Evolutionary conservation across 495 filamentous ascomycete species (phyloP).

Genomic region (Venustampulla echinocandica): DNA sequence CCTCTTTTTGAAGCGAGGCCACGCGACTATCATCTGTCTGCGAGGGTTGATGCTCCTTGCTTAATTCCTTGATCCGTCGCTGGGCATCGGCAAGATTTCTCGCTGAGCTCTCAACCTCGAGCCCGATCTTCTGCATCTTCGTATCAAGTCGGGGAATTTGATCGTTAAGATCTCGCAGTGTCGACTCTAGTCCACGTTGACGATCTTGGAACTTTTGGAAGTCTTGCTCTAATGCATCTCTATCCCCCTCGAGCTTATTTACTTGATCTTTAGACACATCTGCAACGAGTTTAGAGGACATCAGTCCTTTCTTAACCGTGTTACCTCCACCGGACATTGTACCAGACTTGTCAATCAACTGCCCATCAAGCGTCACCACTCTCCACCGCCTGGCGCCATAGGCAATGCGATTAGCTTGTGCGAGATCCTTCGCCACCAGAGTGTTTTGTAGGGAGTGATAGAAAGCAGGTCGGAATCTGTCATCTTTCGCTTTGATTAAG

Average conservation of each 20-base stretch:
- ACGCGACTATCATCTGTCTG: constrained; percentile 69
- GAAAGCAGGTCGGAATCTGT: constrained; percentile 84
- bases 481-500: constrained; percentile 79
- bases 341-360: constrained; percentile 93
- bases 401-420: constrained; percentile 91
- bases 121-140: constrained; percentile 80
- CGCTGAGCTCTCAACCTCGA: constrained; percentile 81
- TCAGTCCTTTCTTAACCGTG: constrained; percentile 76
- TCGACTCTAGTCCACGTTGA: constrained; percentile 64
- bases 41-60: constrained; percentile 67
- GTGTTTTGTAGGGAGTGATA: constrained; percentile 91
- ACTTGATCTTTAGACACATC: constrained; percentile 84
- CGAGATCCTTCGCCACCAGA: constrained; percentile 82
- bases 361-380: constrained; percentile 89
- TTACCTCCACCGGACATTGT: constrained; percentile 97
- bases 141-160: constrained; percentile 81
- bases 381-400: constrained; percentile 90
- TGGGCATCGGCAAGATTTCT: constrained; percentile 78
- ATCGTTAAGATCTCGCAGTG: constrained; percentile 63
- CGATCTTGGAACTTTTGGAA: constrained; percentile 74
- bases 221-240: constrained; percentile 71
- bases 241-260: constrained; percentile 71
- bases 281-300: constrained; percentile 89
- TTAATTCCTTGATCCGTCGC: constrained; percentile 72
- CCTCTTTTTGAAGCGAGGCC: constrained; percentile 62